Conservation (phyloP, 352 stramenopile species). For the Albugo candida region DNA sequence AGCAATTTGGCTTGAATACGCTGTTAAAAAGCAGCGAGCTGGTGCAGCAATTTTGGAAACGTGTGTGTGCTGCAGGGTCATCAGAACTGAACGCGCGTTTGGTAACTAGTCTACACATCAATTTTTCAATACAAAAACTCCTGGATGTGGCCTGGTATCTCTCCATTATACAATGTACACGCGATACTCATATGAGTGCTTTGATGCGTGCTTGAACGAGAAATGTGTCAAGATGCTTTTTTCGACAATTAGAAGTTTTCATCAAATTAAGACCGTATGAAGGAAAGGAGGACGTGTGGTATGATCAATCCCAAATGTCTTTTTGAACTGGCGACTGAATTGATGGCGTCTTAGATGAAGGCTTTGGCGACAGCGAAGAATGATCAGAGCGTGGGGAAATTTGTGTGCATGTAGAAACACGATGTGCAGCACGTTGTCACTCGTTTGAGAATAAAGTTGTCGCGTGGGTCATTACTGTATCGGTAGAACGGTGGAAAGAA, state of each 20-base stretch:
- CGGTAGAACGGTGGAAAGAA: too few species aligned
- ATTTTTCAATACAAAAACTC: constrained; percentile 61
- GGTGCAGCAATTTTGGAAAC: constrained; percentile 1
- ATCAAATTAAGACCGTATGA: constrained; percentile 80
- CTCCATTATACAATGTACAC: constrained; percentile 85
- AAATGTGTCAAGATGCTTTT: constrained; percentile 83
- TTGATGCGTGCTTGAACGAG: constrained; percentile 67
- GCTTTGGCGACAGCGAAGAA: constrained; percentile 1
- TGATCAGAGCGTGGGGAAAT: neutral
- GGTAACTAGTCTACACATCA: constrained; percentile 53
- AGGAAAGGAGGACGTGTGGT: constrained; percentile 12
- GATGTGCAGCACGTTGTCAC: neutral
- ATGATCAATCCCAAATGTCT: constrained; percentile 64
- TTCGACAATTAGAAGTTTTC: constrained; percentile 81
- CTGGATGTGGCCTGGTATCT: constrained; percentile 84
- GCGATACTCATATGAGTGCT: constrained; percentile 79
- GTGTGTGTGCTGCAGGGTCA: constrained; percentile 5
- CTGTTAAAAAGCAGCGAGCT: too few species aligned
- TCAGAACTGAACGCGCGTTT: constrained; percentile 34
- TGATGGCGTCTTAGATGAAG: constrained; percentile 50
- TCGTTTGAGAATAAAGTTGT: neutral
- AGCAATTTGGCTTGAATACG: too few species aligned
- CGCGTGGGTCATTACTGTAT: constrained; percentile 6
- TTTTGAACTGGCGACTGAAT: constrained; percentile 39
- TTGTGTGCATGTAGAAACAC: too few species aligned